These are phyloP conservation scores for Aspergillus sp. DNA, from an alignment of 2,329 filamentous ascomycete genomes.

Conservation along the genomic window DNA sequence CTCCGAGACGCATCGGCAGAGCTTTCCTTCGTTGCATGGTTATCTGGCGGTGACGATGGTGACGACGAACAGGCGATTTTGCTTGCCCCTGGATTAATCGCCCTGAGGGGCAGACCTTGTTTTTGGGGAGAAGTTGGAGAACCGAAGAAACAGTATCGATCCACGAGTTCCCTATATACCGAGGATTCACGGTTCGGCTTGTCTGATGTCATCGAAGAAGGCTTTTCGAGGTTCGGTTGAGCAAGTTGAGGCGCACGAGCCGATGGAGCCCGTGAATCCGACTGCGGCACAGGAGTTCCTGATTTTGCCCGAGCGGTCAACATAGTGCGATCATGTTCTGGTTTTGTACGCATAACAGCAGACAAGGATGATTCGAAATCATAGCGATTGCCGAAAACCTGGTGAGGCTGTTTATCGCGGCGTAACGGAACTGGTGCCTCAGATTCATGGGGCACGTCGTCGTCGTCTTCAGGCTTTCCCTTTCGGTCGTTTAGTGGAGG, in stretches of 20 bases:
- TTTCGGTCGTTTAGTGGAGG: slow-evolving; percentile 63
- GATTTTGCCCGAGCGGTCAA: slow-evolving; percentile 56
- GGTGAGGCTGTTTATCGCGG: slow-evolving; percentile 53
- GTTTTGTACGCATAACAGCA: slow-evolving; percentile 68
- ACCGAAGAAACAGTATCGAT: slow-evolving; percentile 93
- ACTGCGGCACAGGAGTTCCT: slow-evolving; percentile 40
- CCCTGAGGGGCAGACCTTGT: not conserved
- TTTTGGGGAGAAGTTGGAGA: slow-evolving; percentile 42
- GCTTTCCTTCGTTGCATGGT: slow-evolving; percentile 1
- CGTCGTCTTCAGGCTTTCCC: slow-evolving; percentile 68
- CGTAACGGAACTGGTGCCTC: slow-evolving; percentile 57
- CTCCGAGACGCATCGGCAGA: slow-evolving; percentile 6
- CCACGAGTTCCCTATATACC: slow-evolving; percentile 93
- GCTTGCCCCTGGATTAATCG: slow-evolving; percentile 1
- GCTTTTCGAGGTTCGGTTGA: slow-evolving; percentile 39
- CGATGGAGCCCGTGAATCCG: not conserved
- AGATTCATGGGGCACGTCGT: slow-evolving; percentile 69
- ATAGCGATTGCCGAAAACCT: slow-evolving; percentile 88
- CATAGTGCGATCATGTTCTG: slow-evolving; percentile 65
- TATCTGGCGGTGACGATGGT: slow-evolving; percentile 27
- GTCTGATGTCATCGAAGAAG: slow-evolving; percentile 57
- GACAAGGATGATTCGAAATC: slow-evolving; percentile 92
- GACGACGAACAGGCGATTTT: slow-evolving; percentile 12
- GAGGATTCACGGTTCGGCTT: slow-evolving; percentile 76
- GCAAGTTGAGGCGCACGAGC: slow-evolving; percentile 8